phyloP scores from a whole-genome alignment of 192 early-diverging fungal genomes.

The Funneliformis geosporum region DNA sequence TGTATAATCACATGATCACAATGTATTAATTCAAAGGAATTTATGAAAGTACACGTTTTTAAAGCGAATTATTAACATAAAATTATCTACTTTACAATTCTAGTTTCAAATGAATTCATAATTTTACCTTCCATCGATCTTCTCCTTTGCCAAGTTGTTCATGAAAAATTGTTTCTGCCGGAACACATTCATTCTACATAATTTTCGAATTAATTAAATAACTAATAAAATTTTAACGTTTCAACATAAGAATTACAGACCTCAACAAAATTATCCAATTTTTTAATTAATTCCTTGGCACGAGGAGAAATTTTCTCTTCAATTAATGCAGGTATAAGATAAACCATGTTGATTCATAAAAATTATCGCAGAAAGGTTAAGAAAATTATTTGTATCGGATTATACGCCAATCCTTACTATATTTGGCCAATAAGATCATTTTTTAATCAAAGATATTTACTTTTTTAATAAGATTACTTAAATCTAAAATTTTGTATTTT shows the following conservation, averaged over 20 bases:
- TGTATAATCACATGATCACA: slow-evolving; percentile 27
- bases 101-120: not conserved
- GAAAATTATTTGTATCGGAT: too few species aligned
- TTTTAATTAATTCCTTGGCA: slow-evolving; percentile 56
- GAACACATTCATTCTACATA: slow-evolving; percentile 87
- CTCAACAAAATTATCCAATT: slow-evolving; percentile 62
- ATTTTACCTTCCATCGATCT: slow-evolving; percentile 78
- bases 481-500: too few species aligned
- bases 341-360: slow-evolving; percentile 18
- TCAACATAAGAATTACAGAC: slow-evolving; percentile 34
- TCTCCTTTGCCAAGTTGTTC: slow-evolving; percentile 72
- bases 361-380: too few species aligned
- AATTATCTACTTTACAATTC: not conserved
- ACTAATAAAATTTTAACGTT: not conserved
- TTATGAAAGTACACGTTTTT: not conserved
- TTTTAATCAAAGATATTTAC: too few species aligned
- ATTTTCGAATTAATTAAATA: not conserved
- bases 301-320: slow-evolving; percentile 52
- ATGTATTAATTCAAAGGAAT: not conserved
- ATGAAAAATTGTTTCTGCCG: slow-evolving; percentile 79
- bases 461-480: too few species aligned
- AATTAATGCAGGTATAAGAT: slow-evolving; percentile 25
- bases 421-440: too few species aligned
- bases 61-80: not conserved
- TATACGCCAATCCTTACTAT: too few species aligned